These are phyloP conservation scores for Cercospora zeae-maydis DNA, from an alignment of 2,329 filamentous ascomycete species.

Conservation along the genomic window DNA sequence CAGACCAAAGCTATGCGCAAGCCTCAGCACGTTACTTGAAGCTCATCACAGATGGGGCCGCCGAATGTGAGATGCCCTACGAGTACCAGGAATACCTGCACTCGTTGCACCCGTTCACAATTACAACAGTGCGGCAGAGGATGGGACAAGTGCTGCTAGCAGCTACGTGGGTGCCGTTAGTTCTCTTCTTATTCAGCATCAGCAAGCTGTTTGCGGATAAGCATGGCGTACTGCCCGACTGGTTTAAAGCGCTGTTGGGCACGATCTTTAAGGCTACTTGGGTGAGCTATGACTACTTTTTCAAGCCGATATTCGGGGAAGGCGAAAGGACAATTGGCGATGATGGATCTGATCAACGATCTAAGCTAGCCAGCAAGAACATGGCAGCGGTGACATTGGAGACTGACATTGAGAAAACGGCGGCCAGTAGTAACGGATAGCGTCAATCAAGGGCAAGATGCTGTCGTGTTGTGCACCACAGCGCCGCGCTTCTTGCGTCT, in stretches of 20 bases:
- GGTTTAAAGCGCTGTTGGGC: conserved; percentile 56
- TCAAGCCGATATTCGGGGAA: conserved; percentile 72
- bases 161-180: conserved; percentile 54
- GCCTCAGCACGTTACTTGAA: conserved; percentile 79
- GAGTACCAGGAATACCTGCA: conserved; percentile 74
- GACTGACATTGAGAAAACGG: conserved; percentile 10
- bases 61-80: conserved; percentile 72
- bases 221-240: conserved; percentile 64
- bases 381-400: background rate
- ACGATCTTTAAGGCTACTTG: conserved; percentile 58
- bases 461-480: background rate
- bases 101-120: conserved; percentile 64
- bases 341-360: conserved; percentile 13
- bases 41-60: conserved; percentile 72
- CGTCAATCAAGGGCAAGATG: background rate
- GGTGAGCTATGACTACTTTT: conserved; percentile 61
- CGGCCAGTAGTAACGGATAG: conserved; percentile 3
- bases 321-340: conserved; percentile 64
- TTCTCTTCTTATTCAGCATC: conserved; percentile 54
- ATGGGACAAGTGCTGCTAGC: conserved; percentile 64
- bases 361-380: background rate
- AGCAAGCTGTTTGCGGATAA: conserved; percentile 57
- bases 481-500: background rate
- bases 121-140: conserved; percentile 64
- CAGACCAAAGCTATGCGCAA: conserved; percentile 70